A percentile compares a stretch with the other conserved stretches of the same genome.
Conservation (phyloP, 306 rosid genomes). For the Prunus davidiana region DNA sequence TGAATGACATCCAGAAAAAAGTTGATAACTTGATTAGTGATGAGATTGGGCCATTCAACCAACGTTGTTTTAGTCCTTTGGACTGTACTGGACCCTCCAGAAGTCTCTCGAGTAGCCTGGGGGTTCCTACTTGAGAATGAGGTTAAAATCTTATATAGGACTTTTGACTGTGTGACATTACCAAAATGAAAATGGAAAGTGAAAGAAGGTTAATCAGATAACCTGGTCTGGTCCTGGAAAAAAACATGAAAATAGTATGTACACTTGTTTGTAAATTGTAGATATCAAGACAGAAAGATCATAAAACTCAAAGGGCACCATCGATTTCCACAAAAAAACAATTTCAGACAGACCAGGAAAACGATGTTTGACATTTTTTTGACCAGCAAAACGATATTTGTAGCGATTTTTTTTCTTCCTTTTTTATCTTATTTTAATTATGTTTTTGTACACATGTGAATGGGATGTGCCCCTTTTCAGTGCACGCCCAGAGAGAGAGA, state of each 20-base stretch:
- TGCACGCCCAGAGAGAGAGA: neutral
- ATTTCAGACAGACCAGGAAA: neutral
- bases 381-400: conserved; percentile 1
- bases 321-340: neutral
- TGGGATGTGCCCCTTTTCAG: neutral
- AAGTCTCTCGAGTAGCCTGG: too few species aligned
- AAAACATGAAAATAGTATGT: neutral
- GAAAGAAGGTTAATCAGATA: neutral
- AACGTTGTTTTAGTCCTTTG: too few species aligned
- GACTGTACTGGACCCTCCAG: too few species aligned
- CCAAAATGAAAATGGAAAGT: too few species aligned
- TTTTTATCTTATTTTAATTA: too few species aligned
- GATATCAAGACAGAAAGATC: neutral
- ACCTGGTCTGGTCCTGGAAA: too few species aligned
- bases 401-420: neutral
- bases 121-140: too few species aligned
- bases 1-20: too few species aligned
- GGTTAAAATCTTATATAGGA: too few species aligned
- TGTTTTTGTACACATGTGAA: neutral
- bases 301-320: neutral
- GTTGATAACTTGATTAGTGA: too few species aligned
- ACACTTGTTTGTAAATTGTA: neutral
- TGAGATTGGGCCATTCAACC: too few species aligned
- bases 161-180: too few species aligned
- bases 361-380: neutral